Conservation (phyloP, 1,139 yeast species). For the Zygoascus meyerae region DNA sequence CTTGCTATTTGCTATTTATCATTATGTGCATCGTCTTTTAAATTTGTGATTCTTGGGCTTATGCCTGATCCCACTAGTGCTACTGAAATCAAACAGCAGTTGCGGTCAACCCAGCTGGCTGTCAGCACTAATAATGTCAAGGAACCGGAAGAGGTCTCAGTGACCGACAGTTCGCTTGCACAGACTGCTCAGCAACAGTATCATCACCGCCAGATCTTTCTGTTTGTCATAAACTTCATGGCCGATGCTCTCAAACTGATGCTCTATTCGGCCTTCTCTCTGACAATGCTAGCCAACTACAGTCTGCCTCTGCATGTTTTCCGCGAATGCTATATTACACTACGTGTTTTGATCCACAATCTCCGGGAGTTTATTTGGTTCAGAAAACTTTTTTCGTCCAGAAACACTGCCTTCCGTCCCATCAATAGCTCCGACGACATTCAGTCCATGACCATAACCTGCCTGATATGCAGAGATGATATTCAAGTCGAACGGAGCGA, state of each 20-base stretch:
- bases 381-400: constrained; percentile 29
- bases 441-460: constrained; percentile 30
- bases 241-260: constrained; percentile 20
- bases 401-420: constrained; percentile 42
- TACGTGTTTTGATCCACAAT: constrained; percentile 25
- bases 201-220: constrained; percentile 10
- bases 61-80: constrained; percentile 5
- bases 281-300: constrained; percentile 23
- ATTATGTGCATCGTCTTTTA: constrained; percentile 13
- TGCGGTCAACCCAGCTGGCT: neutral
- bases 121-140: neutral
- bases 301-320: constrained; percentile 28
- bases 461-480: constrained; percentile 55
- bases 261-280: constrained; percentile 24
- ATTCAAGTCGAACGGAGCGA: constrained; percentile 12
- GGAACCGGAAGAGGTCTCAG: neutral
- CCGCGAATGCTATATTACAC: constrained; percentile 26
- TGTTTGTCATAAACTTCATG: constrained; percentile 15
- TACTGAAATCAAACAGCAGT: neutral
- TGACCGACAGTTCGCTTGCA: neutral
- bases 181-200: constrained; percentile 6
- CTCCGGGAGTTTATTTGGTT: constrained; percentile 26
- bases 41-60: constrained; percentile 1
- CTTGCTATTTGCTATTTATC: constrained; percentile 20
- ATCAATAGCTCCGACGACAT: constrained; percentile 44